These are phyloP conservation scores for Coemansia sp. DNA, from an alignment of 192 early-diverging fungal genomes.

Conservation along the genomic window DNA sequence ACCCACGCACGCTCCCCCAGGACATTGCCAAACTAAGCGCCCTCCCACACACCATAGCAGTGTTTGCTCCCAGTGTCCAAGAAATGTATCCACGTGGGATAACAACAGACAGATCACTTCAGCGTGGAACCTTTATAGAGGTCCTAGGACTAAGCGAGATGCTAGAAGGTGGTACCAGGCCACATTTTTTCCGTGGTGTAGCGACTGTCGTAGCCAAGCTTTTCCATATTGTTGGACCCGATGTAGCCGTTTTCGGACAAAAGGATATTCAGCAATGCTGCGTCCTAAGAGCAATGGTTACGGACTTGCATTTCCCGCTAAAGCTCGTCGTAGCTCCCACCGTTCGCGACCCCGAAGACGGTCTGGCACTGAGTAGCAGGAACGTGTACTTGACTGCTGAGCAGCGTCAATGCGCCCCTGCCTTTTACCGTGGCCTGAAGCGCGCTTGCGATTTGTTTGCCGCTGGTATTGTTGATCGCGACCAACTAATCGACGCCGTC, in stretches of 20 bases:
- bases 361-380: conserved; percentile 87
- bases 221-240: conserved; percentile 85
- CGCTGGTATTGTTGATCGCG: conserved; percentile 32
- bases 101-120: conserved; percentile 70
- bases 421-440: conserved; percentile 74
- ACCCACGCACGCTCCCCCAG: conserved; percentile 80
- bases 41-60: conserved; percentile 18
- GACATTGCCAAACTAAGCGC: conserved; percentile 70
- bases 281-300: conserved; percentile 74
- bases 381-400: conserved; percentile 80
- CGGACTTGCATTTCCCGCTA: conserved; percentile 81
- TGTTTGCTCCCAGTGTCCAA: conserved; percentile 67
- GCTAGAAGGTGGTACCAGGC: conserved; percentile 89
- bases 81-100: conserved; percentile 97
- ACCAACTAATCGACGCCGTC: conserved; percentile 50
- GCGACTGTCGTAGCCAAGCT: conserved; percentile 93
- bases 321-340: conserved; percentile 73
- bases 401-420: conserved; percentile 68
- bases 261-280: conserved; percentile 97
- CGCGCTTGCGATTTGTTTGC: conserved; percentile 55
- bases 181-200: conserved; percentile 96
- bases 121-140: conserved; percentile 90
- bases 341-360: conserved; percentile 68
- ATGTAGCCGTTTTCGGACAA: conserved; percentile 88
- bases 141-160: conserved; percentile 86